Evolutionary conservation across 441 rosid species (phyloP).

Genomic region (Syzygium malaccense): DNA sequence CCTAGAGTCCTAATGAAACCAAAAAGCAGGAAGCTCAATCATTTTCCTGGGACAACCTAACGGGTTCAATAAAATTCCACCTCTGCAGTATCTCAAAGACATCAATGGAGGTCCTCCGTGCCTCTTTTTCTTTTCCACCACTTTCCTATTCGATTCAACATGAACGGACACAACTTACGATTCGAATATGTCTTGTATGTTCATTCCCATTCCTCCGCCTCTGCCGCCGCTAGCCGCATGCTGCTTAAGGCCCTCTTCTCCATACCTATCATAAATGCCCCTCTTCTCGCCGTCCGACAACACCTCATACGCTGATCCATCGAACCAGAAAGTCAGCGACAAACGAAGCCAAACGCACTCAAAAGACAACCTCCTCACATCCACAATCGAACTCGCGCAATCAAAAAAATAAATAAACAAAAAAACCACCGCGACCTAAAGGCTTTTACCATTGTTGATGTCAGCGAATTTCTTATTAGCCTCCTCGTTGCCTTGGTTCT

Average conservation of each 20-base stretch:
- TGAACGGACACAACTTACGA: conserved; percentile 20
- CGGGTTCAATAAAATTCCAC: not conserved
- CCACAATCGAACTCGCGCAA: not conserved
- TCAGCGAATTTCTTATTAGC: conserved; percentile 85
- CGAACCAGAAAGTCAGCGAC: not conserved
- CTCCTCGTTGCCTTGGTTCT: conserved; percentile 91
- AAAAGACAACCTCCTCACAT: not conserved
- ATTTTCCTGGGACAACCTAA: not conserved
- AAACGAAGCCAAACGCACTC: not conserved
- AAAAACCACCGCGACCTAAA: not conserved
- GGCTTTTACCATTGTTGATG: conserved; percentile 63
- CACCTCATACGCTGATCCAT: conserved; percentile 75
- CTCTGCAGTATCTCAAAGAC: not conserved
- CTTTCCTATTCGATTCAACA: not conserved
- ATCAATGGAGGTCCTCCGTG: not conserved
- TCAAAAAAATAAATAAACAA: not conserved
- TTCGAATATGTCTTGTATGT: conserved; percentile 68
- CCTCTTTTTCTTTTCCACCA: not conserved
- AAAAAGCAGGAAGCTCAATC: not conserved
- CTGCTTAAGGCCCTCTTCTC: conserved; percentile 94
- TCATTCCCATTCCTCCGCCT: conserved; percentile 69
- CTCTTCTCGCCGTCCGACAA: conserved; percentile 80
- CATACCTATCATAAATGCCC: conserved; percentile 69
- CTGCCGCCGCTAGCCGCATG: conserved; percentile 80
- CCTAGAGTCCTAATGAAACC: not conserved